Evolutionary conservation across 129 eudicot genomes (phyloP).

Genomic region (Tanacetum coccineum): DNA sequence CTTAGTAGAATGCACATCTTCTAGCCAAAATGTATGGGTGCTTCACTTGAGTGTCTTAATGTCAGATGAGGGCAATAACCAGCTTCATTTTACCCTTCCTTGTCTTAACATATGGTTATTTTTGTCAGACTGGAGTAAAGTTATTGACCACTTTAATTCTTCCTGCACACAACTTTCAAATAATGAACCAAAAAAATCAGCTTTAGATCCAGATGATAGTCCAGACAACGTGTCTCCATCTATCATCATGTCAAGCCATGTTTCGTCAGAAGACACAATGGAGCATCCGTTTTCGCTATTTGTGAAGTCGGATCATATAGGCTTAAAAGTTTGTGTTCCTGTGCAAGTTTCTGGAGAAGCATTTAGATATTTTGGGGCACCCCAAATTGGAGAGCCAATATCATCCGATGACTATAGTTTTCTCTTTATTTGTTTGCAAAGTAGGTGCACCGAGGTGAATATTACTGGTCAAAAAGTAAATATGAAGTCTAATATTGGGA

Average conservation of each 20-base stretch:
- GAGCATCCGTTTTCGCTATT: constrained; percentile 22
- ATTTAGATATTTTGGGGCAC: constrained; percentile 26
- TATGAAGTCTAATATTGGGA: constrained; percentile 45
- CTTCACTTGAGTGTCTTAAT: constrained; percentile 34
- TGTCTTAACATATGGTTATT: constrained; percentile 68
- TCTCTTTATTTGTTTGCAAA: constrained; percentile 43
- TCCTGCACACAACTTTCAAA: constrained; percentile 22
- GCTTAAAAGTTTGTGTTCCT: constrained; percentile 59
- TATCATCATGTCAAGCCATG: constrained; percentile 23
- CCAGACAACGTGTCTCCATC: constrained; percentile 31
- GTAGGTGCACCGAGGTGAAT: constrained; percentile 45
- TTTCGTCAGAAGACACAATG: constrained; percentile 25
- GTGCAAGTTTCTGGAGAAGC: constrained; percentile 41
- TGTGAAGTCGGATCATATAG: constrained; percentile 53
- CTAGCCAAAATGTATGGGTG: constrained; percentile 42
- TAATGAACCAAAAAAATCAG: constrained; percentile 24
- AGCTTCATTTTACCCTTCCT: constrained; percentile 51
- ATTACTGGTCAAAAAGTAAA: constrained; percentile 36
- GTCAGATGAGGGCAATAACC: constrained; percentile 38
- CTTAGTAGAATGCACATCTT: constrained; percentile 50
- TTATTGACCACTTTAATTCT: constrained; percentile 42
- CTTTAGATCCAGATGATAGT: constrained; percentile 21
- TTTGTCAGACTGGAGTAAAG: constrained; percentile 58
- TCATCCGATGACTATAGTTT: constrained; percentile 34
- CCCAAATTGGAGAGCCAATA: constrained; percentile 32